Evolutionary conservation across 1,284 basidiomycete genomes (phyloP).

Genomic region (Trichosporon sp.): DNA sequence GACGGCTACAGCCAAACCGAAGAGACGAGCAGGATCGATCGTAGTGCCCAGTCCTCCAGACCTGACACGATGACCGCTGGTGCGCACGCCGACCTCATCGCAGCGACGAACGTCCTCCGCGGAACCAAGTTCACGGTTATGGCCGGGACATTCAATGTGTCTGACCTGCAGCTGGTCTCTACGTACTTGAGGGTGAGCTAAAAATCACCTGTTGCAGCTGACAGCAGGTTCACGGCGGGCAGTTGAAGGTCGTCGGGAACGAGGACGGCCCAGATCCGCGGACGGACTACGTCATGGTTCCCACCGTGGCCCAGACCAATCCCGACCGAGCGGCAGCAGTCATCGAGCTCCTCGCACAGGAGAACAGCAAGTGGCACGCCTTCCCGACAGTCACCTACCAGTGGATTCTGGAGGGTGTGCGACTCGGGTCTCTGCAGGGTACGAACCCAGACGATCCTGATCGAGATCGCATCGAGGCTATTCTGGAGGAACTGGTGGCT

Average conservation of each 20-base stretch:
- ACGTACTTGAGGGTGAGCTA: background rate
- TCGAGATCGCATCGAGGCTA: background rate
- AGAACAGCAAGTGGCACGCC: background rate
- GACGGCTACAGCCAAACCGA: background rate
- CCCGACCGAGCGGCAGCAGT: background rate
- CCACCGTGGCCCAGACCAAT: background rate
- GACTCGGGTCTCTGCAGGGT: background rate
- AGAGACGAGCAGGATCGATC: background rate
- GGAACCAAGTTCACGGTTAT: background rate
- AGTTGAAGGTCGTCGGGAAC: background rate
- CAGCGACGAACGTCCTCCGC: constrained; percentile 5
- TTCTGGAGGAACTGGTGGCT: background rate
- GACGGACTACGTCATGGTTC: background rate
- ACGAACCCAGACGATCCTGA: background rate
- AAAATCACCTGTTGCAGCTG: background rate
- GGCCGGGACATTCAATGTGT: background rate
- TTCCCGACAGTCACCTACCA: background rate
- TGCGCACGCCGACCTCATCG: background rate
- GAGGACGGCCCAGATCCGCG: background rate
- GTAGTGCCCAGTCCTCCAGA: background rate
- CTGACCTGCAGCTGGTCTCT: background rate
- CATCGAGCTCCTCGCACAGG: background rate
- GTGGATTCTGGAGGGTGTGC: background rate
- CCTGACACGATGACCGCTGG: background rate
- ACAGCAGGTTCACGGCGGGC: background rate